Conservation (phyloP, 2,329 filamentous ascomycete species). For the Ophiostoma sp. region DNA sequence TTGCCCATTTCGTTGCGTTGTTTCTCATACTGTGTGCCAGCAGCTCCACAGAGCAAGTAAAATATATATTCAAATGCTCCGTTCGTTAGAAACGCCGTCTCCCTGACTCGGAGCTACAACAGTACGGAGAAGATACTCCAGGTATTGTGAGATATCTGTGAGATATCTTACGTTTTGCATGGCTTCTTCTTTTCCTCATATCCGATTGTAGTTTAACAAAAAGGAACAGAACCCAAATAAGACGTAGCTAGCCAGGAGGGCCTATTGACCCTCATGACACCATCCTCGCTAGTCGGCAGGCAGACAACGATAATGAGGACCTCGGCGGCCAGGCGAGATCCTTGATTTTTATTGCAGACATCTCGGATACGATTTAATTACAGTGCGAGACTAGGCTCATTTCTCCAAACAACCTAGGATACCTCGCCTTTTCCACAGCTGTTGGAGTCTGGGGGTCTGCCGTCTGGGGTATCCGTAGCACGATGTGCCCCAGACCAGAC, state of each 20-base stretch:
- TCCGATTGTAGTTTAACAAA: conserved; percentile 3
- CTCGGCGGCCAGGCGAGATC: conserved; percentile 6
- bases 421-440: neutral
- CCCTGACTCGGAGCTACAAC: neutral
- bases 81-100: too few species aligned
- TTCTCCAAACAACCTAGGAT: neutral
- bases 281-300: neutral
- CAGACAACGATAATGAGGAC: neutral
- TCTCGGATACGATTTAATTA: neutral
- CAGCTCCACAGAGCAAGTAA: neutral
- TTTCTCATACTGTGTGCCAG: neutral
- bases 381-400: neutral
- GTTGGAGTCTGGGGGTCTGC: conserved; percentile 2
- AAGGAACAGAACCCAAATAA: neutral
- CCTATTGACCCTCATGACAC: too few species aligned
- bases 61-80: neutral
- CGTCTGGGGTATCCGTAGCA: conserved; percentile 7
- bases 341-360: neutral
- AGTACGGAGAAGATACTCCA: neutral
- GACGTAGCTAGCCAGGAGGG: neutral
- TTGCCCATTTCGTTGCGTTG: neutral
- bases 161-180: too few species aligned
- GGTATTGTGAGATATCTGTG: neutral
- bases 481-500: neutral
- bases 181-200: neutral